Percentiles rank a stretch among this genome's conserved stretches.
Conservation (phyloP, 163 green algal genomes). For the Volvox carteri region DNA sequence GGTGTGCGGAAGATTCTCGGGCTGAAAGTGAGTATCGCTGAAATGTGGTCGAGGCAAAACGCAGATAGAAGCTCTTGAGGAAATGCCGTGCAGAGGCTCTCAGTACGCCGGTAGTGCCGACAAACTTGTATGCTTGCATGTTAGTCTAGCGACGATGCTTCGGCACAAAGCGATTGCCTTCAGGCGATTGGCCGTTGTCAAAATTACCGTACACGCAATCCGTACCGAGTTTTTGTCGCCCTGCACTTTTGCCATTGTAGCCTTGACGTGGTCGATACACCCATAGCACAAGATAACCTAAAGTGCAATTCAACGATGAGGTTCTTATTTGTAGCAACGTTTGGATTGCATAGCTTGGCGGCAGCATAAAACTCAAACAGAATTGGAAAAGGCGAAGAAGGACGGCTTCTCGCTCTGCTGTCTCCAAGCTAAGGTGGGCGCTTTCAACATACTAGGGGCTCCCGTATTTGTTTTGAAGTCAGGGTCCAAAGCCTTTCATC, state of each 20-base stretch:
- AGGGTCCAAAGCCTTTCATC: too few species aligned
- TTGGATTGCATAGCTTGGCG: neutral
- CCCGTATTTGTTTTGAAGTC: too few species aligned
- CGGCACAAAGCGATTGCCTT: neutral
- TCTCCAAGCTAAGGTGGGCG: conserved; percentile 10
- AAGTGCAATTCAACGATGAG: too few species aligned
- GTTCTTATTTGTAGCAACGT: too few species aligned
- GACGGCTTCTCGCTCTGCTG: neutral
- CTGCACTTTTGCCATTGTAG: too few species aligned
- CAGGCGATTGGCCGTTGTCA: too few species aligned
- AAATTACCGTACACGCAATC: neutral
- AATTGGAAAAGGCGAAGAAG: neutral
- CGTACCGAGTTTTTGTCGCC: neutral
- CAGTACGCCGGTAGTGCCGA: neutral
- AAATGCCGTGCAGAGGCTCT: neutral
- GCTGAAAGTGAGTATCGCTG: too few species aligned
- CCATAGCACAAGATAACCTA: too few species aligned
- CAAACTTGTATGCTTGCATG: neutral
- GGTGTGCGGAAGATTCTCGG: neutral
- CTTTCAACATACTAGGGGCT: neutral
- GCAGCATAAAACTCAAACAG: neutral
- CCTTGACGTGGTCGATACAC: too few species aligned
- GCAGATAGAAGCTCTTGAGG: neutral
- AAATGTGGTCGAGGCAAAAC: neutral
- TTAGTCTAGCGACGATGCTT: neutral